Evolutionary conservation across 768 basidiomycete species (phyloP), one percentile per base, ranked within the genome.

Genomic region (Lentinus brumalis): DNA sequence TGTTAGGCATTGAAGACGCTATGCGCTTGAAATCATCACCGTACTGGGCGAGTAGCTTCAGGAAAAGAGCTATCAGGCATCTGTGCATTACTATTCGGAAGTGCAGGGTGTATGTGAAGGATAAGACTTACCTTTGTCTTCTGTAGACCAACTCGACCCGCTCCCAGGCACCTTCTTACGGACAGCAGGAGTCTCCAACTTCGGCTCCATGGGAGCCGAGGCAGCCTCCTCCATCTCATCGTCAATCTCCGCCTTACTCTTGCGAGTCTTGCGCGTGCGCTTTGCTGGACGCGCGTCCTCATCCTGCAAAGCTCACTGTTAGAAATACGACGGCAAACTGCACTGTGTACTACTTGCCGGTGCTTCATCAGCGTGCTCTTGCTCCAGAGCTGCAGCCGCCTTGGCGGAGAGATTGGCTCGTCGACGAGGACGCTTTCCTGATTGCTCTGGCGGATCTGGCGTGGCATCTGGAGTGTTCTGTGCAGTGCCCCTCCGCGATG

Each of bases 1-100:
- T 86, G 71, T 81, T 83, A 6, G 83, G 85, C 79, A 92, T 81
- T 5, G 81, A 81, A 3, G 85, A 79, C 1, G 89, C 85, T 53
- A 92, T 87, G n/a, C 83, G 80, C 66, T 85, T 82, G 67, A 86
- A 86, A 67, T 92, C 82, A 56, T 82, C 80, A 39, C 88, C 89
- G 70, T 89, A 79, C 59, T 83, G 77, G n/a, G 76, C 74, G 16
- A 90, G 76, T 41, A 91, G 77, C 15, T 77, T 70, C 50, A 86
- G 66, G 67, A 91, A 86, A 49, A 81, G 66, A 49, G 69, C 84
- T 85, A 63, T 31, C 49, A 60, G 53, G 53, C 12, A 21, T n/a
- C n/a, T 41, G n/a, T 35, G 32, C 18, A 41, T 50, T 40, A 55
- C 53, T 55, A 55, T 31, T 12, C 32, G 41, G 41, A 30, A 38